Percentiles rank a stretch among this genome's conserved stretches.
Conservation (phyloP, 139 green algal species). For the Chlamydomonas asymmetrica region DNA sequence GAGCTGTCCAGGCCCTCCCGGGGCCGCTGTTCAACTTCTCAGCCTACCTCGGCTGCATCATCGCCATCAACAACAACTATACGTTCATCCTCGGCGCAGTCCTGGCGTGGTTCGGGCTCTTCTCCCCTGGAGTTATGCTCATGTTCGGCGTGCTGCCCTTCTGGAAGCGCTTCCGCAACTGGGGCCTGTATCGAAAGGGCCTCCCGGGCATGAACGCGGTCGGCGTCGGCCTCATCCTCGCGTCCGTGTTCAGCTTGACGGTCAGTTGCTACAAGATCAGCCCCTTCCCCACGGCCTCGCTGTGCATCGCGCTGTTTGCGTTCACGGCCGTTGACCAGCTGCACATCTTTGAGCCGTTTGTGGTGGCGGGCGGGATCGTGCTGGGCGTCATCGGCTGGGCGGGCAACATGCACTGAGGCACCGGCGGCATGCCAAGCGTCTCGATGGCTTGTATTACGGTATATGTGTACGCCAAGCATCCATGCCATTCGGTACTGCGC, state of each 20-base stretch:
- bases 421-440: too few relatives aligned
- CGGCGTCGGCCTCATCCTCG: constrained; percentile 86
- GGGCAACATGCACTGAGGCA: constrained; percentile 62
- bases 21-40: constrained; percentile 96
- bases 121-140: constrained; percentile 87
- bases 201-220: constrained; percentile 83
- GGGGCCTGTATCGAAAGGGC: constrained; percentile 44
- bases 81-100: constrained; percentile 63
- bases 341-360: constrained; percentile 67
- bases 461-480: too few relatives aligned
- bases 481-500: too few relatives aligned
- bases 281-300: constrained; percentile 62
- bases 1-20: constrained; percentile 80
- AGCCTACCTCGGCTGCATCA: constrained; percentile 91
- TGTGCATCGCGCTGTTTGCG: constrained; percentile 75
- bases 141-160: constrained; percentile 93
- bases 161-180: constrained; percentile 77
- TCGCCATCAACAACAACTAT: constrained; percentile 60
- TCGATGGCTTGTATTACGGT: too few relatives aligned
- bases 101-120: constrained; percentile 87
- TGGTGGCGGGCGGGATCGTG: constrained; percentile 68
- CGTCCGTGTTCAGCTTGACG: constrained; percentile 81
- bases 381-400: constrained; percentile 75
- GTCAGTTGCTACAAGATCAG: constrained; percentile 60
- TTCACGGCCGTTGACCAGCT: constrained; percentile 70